These are phyloP conservation scores for Pseudonitzschia delicatissima DNA, from an alignment of 108 stramenopile genomes.

Conservation along the genomic window DNA sequence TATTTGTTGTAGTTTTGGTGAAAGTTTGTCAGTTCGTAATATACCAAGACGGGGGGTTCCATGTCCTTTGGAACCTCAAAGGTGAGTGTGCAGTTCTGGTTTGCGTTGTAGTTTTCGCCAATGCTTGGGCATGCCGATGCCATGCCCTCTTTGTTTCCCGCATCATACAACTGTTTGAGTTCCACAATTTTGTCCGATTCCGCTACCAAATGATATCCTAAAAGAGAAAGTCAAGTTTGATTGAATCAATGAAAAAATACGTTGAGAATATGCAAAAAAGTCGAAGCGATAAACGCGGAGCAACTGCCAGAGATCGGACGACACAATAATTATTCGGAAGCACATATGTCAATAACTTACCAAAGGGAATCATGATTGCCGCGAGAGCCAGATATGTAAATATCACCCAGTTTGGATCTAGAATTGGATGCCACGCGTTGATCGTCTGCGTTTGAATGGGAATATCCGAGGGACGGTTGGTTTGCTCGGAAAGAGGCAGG, in stretches of 20 bases:
- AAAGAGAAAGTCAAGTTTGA: not conserved
- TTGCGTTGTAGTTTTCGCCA: conserved; percentile 37
- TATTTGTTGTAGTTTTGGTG: conserved; percentile 97
- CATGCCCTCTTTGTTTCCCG: conserved; percentile 24
- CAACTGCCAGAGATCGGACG: not conserved
- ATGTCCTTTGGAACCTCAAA: conserved; percentile 64
- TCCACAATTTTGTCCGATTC: conserved; percentile 62
- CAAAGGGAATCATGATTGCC: conserved; percentile 81
- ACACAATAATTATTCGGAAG: too few species aligned
- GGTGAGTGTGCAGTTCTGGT: conserved; percentile 31
- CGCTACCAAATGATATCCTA: conserved; percentile 55
- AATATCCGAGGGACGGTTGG: conserved; percentile 55
- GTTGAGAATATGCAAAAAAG: too few species aligned
- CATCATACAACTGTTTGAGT: conserved; percentile 56
- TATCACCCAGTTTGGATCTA: conserved; percentile 90
- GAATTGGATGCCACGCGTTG: conserved; percentile 91
- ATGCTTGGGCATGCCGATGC: conserved; percentile 26
- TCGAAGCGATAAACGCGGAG: not conserved
- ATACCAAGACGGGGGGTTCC: conserved; percentile 89
- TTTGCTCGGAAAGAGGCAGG: conserved; percentile 43
- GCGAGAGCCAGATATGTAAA: conserved; percentile 71
- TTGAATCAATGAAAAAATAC: not conserved
- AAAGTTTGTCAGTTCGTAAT: conserved; percentile 96
- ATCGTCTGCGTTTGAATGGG: conserved; percentile 86
- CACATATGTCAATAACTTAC: conserved; percentile 42